Evolutionary conservation across 306 rosid species (phyloP).

Genomic region (Acacia confusa): DNA sequence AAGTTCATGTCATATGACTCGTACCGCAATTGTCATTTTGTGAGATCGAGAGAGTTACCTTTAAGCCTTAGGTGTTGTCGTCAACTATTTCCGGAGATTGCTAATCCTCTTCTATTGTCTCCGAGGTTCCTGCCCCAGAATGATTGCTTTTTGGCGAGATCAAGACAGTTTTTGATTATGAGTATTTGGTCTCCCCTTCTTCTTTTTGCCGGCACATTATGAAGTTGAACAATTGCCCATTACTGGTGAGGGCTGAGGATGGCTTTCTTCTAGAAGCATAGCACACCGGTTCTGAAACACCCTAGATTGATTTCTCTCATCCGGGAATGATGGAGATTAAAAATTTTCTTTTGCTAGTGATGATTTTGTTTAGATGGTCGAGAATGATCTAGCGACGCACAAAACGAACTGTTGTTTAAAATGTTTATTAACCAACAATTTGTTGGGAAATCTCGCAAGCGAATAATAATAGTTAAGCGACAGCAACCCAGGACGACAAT

Average conservation of each 20-base stretch:
- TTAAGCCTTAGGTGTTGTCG: conserved; percentile 45
- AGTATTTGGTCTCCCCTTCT: conserved; percentile 50
- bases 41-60: conserved; percentile 46
- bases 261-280: neutral
- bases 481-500: conserved; percentile 23
- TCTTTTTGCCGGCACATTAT: conserved; percentile 45
- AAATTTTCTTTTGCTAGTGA: neutral
- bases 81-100: conserved; percentile 30
- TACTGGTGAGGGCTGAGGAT: conserved; percentile 3
- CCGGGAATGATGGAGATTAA: neutral
- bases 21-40: conserved; percentile 37
- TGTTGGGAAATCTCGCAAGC: neutral
- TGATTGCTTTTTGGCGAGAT: conserved; percentile 43
- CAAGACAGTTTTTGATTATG: conserved; percentile 45
- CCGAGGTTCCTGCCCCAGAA: conserved; percentile 39
- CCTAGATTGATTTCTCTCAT: neutral
- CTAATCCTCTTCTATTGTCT: conserved; percentile 43
- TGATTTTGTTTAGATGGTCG: neutral
- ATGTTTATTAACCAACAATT: neutral
- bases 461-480: neutral
- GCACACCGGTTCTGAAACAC: neutral
- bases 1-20: conserved; percentile 45
- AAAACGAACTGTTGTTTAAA: neutral
- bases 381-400: neutral
- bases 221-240: conserved; percentile 15